Percentiles rank a stretch among this genome's conserved stretches.
These are phyloP conservation scores for Geosmithia flava DNA, from an alignment of 2,329 filamentous ascomycete genomes.

Conservation along the genomic window DNA sequence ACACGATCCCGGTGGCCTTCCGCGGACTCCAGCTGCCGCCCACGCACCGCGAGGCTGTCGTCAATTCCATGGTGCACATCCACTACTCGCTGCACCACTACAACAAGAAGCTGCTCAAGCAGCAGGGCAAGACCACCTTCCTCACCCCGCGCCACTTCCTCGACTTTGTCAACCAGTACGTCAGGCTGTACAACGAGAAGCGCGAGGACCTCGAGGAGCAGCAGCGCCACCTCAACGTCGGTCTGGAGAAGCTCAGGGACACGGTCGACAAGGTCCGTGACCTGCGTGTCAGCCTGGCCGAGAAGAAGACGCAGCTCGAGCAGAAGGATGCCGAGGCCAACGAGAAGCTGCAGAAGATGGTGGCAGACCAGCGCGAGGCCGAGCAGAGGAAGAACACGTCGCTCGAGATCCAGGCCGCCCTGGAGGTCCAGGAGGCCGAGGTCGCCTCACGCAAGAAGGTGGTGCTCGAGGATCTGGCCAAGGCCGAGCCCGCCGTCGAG, in stretches of 20 bases:
- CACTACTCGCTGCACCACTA: constrained; percentile 89
- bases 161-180: constrained; percentile 96
- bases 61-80: constrained; percentile 98
- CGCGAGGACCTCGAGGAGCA: constrained; percentile 97
- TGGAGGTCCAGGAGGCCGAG: constrained; percentile 83
- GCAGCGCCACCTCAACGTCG: constrained; percentile 94
- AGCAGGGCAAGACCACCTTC: constrained; percentile 86
- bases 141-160: constrained; percentile 94
- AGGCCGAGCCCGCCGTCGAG: constrained; percentile 82
- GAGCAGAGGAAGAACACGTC: constrained; percentile 84
- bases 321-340: constrained; percentile 92
- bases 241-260: constrained; percentile 91
- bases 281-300: constrained; percentile 75
- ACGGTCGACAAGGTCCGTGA: constrained; percentile 96
- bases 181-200: constrained; percentile 95
- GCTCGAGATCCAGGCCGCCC: constrained; percentile 72
- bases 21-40: constrained; percentile 74
- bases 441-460: constrained; percentile 74
- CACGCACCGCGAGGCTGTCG: constrained; percentile 78
- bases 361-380: constrained; percentile 88
- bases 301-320: constrained; percentile 90
- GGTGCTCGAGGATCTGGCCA: constrained; percentile 76
- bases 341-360: constrained; percentile 94
- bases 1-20: constrained; percentile 88
- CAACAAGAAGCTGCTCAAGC: constrained; percentile 77